Evolutionary conservation across 148 eudicot genomes (phyloP).

Genomic region (Cornus controversa): DNA sequence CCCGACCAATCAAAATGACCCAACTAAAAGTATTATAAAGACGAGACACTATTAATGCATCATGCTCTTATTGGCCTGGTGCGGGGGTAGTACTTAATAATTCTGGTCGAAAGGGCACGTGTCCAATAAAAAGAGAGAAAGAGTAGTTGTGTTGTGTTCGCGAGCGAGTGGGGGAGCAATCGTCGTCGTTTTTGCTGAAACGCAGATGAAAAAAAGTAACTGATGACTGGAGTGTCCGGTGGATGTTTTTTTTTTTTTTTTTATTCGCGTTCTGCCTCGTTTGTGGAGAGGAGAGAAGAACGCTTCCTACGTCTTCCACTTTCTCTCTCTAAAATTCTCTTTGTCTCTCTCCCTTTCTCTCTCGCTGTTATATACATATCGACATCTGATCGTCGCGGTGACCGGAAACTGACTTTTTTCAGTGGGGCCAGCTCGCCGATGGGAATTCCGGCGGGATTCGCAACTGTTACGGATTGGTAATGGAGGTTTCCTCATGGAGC

Average conservation of each 20-base stretch:
- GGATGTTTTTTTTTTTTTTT: constrained; percentile 57
- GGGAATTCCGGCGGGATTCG: constrained; percentile 15
- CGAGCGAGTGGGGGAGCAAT: not conserved
- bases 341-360: not conserved
- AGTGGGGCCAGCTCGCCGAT: constrained; percentile 2
- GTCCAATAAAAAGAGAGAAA: not conserved
- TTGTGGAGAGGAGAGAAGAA: constrained; percentile 51
- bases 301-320: constrained; percentile 10
- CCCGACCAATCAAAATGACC: no score
- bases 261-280: constrained; percentile 28
- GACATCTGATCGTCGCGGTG: constrained; percentile 5
- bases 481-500: constrained; percentile 18
- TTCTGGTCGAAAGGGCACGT: not conserved
- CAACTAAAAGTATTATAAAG: no score
- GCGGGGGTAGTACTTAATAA: no score
- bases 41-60: no score
- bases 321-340: constrained; percentile 11
- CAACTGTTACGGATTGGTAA: not conserved
- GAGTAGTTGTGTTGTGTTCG: not conserved
- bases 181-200: not conserved
- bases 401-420: no score
- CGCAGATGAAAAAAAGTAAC: not conserved
- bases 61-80: no score
- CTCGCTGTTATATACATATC: not conserved
- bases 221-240: constrained; percentile 10